Base-by-base conservation (phyloP, 1,284 basidiomycete genomes). In the Polyporus tsugae region DNA sequence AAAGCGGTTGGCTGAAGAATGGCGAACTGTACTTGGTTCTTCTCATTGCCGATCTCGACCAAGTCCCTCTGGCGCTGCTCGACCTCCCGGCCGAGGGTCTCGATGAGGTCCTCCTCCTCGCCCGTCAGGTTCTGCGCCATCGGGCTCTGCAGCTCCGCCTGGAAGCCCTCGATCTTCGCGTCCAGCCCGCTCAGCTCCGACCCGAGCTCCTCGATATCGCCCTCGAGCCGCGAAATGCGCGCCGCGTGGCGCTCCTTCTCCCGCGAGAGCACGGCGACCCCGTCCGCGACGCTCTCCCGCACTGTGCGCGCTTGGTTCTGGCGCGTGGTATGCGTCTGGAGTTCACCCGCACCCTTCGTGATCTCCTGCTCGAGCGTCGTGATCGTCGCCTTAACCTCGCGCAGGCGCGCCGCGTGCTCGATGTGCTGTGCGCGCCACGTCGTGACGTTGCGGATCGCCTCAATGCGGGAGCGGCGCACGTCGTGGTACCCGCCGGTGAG, bases 401-500 rank as follows among this genome's bases (percentile, higher is more conserved):
- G 82, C 62, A 91, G 87, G 49, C 89, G 86, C 39, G 82, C 84
- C 0, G 88, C 85, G 71, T 95, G 92, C 1, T 86, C 82, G 46
- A 93, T 90, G 72, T 87, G 91, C 75, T 92, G 93, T 1, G 83
- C 80, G 58, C 90, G 86, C 95, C 96, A 98, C 6, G 84, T 86
- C 72, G 91, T 89, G 57, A 97, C 90, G 57, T 84, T 86, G 75
- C 92, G 92, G 78, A 97, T 92, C 0, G 90, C 91, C 75, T 99
- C 97, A 53, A 99, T 90, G 11, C 97, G 90, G 6, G 95, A 97
- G 52, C 95, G 87, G 6, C 94, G 89, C 29, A 96, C 86, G 79
- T 99, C 97, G 80, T 99, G 95, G 81, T 94, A 99, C 2, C 98
- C 98, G 73, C 98, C 98, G 0, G 96, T 98, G 49, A 99, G 82